phyloP scores from a whole-genome alignment of 2,329 filamentous ascomycete genomes.

The Cytospora schulzeri region DNA sequence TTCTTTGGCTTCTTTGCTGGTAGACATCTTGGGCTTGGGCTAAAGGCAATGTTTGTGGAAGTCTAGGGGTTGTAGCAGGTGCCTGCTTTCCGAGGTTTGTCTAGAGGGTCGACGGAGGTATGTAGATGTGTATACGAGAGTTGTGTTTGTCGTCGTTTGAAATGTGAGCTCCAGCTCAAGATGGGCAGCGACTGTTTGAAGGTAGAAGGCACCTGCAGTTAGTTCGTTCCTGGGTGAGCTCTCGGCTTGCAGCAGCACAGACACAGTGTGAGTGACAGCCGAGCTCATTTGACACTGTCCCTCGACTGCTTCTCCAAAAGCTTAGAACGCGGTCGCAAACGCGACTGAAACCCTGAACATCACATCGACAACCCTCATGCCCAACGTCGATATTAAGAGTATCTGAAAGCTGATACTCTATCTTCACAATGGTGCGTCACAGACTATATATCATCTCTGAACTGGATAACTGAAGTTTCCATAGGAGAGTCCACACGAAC shows the following conservation, averaged over 20 bases:
- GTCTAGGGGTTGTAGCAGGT: background rate
- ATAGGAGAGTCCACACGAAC: slow-evolving; percentile 93
- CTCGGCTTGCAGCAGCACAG: background rate
- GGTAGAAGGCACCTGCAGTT: no score
- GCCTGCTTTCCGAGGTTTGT: background rate
- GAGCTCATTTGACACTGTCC: slow-evolving; percentile 10
- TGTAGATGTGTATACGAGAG: background rate
- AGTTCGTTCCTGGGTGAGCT: background rate
- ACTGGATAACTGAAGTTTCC: background rate
- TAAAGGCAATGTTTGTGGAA: background rate
- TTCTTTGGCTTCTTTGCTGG: slow-evolving; percentile 28
- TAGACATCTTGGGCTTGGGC: slow-evolving; percentile 12
- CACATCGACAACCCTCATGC: slow-evolving; percentile 18
- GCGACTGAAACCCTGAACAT: slow-evolving; percentile 15
- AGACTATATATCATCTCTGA: background rate
- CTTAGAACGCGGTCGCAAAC: slow-evolving; percentile 13
- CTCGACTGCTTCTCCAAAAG: background rate
- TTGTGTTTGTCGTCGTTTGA: background rate
- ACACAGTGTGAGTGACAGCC: background rate
- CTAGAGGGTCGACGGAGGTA: background rate
- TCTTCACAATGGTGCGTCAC: slow-evolving; percentile 19
- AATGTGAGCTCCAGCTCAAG: background rate
- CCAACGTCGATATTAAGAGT: slow-evolving; percentile 6
- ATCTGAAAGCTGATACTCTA: slow-evolving; percentile 2
- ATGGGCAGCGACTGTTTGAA: background rate